Evolutionary conservation across 768 basidiomycete genomes (phyloP), one percentile per base, ranked within the genome.

Genomic region (Lanmaoa rubissima): DNA sequence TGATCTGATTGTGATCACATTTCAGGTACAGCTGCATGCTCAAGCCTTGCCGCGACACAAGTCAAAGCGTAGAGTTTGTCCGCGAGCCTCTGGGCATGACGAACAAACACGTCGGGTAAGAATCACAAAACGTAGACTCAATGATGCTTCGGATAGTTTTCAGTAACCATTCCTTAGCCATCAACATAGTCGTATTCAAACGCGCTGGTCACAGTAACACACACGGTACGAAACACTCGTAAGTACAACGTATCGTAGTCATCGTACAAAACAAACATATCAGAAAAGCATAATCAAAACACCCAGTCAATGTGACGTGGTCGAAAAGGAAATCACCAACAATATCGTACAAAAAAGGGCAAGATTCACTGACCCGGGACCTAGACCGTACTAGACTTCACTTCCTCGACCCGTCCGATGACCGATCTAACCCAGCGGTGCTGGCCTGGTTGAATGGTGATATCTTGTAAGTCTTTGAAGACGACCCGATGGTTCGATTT

Each of bases 51-150:
- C 21, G 21, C 21, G 21, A 24, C 21, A 24, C 3, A 24, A 24
- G 78, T 52, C 90, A 94, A 65, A 91, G 88, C 67, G 82, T 95
- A 78, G 93, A 91, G 73, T 91, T 91, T 68, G 72, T 90, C 16
- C 87, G 92, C 34, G 88, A 92, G 39, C 85, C 90, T 5, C 74
- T 98, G 44, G 92, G 93, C 1, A 87, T 96, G 79, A 83, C 84
- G 32, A 98, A 98, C 74, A 88, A 86, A 69, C 86, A 90, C 65
- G 82, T 98, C 32, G 96, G 95, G 19, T 97, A 96, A 40, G 11
- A 28, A 40, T 16, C 42, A 43, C 42, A 2, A 26, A 5, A 14
- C 2, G 14, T 43, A 10, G 24, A 10, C 43, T 44, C 28, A 4
- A 16, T 9, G 16, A 44, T 44, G 14, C 16, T 16, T 26, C 10